Evolutionary conservation across 2,329 filamentous ascomycete genomes (phyloP).

Genomic region (Fusarium hostae): DNA sequence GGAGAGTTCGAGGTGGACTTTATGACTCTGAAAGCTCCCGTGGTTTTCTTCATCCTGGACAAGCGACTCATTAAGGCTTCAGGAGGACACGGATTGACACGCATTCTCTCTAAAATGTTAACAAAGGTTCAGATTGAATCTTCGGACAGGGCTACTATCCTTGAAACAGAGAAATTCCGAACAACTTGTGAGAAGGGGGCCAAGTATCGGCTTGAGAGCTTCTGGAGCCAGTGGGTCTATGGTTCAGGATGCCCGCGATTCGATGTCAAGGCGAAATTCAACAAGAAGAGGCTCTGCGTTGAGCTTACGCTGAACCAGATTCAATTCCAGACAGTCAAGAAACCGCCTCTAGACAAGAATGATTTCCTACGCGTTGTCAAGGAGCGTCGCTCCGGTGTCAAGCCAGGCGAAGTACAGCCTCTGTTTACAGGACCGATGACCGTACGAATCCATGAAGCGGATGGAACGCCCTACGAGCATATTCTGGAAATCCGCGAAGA

Average conservation of each 20-base stretch:
- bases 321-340: conserved; percentile 60
- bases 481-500: conserved; percentile 95
- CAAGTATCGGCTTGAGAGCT: conserved; percentile 85
- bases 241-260: conserved; percentile 91
- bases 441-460: conserved; percentile 95
- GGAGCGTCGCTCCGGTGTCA: conserved; percentile 77
- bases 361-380: conserved; percentile 88
- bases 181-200: conserved; percentile 88
- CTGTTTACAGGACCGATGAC: conserved; percentile 97
- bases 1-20: conserved; percentile 91
- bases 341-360: conserved; percentile 69
- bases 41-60: conserved; percentile 94
- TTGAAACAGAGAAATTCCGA: conserved; percentile 81
- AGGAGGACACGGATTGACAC: conserved; percentile 80
- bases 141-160: conserved; percentile 73
- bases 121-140: conserved; percentile 80
- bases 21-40: conserved; percentile 86
- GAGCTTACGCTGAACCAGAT: conserved; percentile 89
- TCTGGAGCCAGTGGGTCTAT: conserved; percentile 94
- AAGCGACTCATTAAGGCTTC: conserved; percentile 89
- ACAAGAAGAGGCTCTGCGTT: conserved; percentile 96
- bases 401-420: conserved; percentile 75
- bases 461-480: conserved; percentile 97
- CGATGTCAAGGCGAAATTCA: conserved; percentile 87
- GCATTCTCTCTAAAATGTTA: conserved; percentile 87